Percentiles rank a stretch among this genome's conserved stretches.
Evolutionary conservation across 306 rosid genomes (phyloP).

Genomic region (Glycyrrhiza uralensis): DNA sequence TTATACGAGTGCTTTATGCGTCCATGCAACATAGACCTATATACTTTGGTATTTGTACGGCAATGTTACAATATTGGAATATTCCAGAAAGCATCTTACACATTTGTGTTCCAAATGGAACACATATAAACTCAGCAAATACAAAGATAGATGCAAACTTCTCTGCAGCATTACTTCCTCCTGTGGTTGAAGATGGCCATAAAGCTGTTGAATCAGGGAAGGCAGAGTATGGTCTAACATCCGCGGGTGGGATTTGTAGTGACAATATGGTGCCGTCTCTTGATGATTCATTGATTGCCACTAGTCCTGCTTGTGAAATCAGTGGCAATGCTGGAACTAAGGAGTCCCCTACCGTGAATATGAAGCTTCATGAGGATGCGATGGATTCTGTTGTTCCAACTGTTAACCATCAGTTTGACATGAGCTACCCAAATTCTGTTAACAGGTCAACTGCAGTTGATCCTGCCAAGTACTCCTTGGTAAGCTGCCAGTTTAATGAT

Average conservation of each 20-base stretch:
- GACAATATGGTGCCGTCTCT: slow-evolving; percentile 34
- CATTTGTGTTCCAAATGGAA: slow-evolving; percentile 33
- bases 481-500: slow-evolving; percentile 33
- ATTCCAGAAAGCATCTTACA: slow-evolving; percentile 50
- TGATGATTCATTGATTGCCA: slow-evolving; percentile 19
- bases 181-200: slow-evolving; percentile 28
- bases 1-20: slow-evolving; percentile 55
- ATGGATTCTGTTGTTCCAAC: slow-evolving; percentile 20
- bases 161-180: slow-evolving; percentile 22
- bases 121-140: slow-evolving; percentile 24
- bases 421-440: slow-evolving; percentile 29
- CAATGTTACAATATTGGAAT: slow-evolving; percentile 61
- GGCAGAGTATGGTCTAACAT: slow-evolving; percentile 8
- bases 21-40: slow-evolving; percentile 46
- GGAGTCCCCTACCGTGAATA: slow-evolving; percentile 20
- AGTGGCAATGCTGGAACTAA: slow-evolving; percentile 10
- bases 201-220: slow-evolving; percentile 13
- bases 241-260: slow-evolving; percentile 19
- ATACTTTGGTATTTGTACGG: slow-evolving; percentile 50
- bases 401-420: slow-evolving; percentile 36
- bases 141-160: slow-evolving; percentile 21
- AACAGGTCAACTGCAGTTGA: slow-evolving; percentile 36
- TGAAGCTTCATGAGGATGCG: slow-evolving; percentile 33
- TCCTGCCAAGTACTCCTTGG: slow-evolving; percentile 33
- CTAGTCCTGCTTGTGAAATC: slow-evolving; percentile 23